A percentile compares a stretch with the other conserved stretches of the same genome.
These are phyloP conservation scores for Alternaria dauci DNA, from an alignment of 2,329 filamentous ascomycete genomes.

Conservation along the genomic window DNA sequence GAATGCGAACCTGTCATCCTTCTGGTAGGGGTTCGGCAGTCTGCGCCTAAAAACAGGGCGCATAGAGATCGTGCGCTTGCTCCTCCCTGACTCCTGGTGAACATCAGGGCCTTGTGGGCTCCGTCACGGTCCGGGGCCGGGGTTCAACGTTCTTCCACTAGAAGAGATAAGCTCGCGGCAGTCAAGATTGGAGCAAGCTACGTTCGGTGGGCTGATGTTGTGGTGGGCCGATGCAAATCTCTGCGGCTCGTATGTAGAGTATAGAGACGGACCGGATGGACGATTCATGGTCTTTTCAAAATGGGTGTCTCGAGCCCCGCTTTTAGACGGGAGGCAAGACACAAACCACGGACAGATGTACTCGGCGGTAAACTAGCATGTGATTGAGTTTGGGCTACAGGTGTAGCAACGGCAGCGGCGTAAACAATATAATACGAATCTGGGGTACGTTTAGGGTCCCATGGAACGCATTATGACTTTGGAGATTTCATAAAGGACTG, in stretches of 20 bases:
- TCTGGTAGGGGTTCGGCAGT: constrained; percentile 1
- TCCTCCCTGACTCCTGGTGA: constrained; percentile 5
- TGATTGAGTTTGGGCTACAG: constrained; percentile 12
- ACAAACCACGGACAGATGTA: background rate
- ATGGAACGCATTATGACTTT: background rate
- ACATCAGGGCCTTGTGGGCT: constrained; percentile 13
- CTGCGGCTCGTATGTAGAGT: background rate
- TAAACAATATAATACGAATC: background rate
- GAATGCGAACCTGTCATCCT: constrained; percentile 1
- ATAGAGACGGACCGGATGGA: background rate
- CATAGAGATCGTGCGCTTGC: background rate
- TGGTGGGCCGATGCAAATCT: constrained; percentile 1
- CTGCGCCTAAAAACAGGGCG: background rate
- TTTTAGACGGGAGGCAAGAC: constrained; percentile 4
- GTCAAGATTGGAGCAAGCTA: background rate
- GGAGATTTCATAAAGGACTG: constrained; percentile 5
- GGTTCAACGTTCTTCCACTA: constrained; percentile 1
- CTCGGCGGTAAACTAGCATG: background rate
- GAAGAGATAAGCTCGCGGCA: background rate
- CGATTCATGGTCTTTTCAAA: background rate
- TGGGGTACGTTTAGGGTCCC: background rate
- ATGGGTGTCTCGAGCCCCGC: background rate
- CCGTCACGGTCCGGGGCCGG: constrained; percentile 1
- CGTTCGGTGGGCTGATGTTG: constrained; percentile 7
- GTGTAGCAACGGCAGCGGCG: constrained; percentile 9